Conservation (phyloP, 768 basidiomycete genomes). For the Daedaleopsis sinensis region DNA sequence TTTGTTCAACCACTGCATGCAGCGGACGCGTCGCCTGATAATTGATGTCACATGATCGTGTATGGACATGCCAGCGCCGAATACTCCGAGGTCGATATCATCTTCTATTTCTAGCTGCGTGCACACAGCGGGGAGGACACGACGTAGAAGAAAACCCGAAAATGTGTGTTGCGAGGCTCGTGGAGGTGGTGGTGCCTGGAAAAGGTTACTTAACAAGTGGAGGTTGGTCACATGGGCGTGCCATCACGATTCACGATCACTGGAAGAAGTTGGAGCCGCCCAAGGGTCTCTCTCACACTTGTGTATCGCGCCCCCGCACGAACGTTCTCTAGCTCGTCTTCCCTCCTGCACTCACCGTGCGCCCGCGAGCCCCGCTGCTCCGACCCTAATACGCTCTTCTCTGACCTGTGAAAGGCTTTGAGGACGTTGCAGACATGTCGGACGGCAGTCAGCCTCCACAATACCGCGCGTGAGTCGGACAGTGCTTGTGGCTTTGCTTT, state of each 20-base stretch:
- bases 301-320: not conserved
- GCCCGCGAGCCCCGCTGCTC: not conserved
- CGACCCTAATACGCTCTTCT: not conserved
- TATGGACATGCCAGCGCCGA: not conserved
- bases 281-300: not conserved
- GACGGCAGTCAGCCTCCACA: conserved; percentile 2
- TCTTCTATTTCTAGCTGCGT: too few relatives aligned
- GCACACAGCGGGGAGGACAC: too few relatives aligned
- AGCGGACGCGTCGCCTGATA: too few relatives aligned
- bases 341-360: not conserved
- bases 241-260: not conserved
- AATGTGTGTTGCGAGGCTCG: not conserved
- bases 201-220: not conserved
- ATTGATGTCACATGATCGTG: not conserved
- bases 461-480: conserved; percentile 8
- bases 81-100: not conserved
- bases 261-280: not conserved
- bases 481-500: too few relatives aligned
- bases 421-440: not conserved
- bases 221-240: not conserved
- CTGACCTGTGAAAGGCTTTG: not conserved
- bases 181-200: not conserved
- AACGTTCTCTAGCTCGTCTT: not conserved
- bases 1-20: too few relatives aligned
- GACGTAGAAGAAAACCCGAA: not conserved